These are phyloP conservation scores for Neurospora intermedia DNA, from an alignment of 495 filamentous ascomycete species.

Conservation along the genomic window DNA sequence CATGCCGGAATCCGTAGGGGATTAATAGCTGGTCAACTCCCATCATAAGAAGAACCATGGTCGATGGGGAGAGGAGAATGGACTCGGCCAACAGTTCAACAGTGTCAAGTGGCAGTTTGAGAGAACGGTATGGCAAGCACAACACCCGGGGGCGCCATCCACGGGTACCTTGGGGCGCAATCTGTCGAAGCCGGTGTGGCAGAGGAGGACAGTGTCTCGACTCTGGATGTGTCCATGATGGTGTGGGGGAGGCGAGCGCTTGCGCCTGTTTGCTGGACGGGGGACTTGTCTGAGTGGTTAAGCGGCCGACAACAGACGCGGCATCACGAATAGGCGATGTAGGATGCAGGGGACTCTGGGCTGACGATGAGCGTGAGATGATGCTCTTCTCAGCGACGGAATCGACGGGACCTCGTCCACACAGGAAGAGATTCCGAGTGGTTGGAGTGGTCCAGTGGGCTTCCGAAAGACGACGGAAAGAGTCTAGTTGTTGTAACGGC, in stretches of 20 bases:
- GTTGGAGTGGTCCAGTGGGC: neutral
- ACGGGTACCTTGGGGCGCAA: neutral
- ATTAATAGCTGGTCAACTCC: neutral
- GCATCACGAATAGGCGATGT: neutral
- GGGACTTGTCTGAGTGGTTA: slow-evolving; percentile 1
- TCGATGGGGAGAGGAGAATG: neutral
- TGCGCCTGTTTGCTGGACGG: slow-evolving; percentile 8
- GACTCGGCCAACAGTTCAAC: neutral
- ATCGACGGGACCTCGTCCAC: neutral
- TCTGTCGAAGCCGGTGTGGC: neutral
- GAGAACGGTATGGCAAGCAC: neutral
- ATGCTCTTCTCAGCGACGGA: neutral
- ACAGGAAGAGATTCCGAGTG: neutral
- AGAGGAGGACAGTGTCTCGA: neutral
- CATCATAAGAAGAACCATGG: neutral
- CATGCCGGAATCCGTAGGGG: neutral
- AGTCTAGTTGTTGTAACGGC: neutral
- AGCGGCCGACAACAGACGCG: slow-evolving; percentile 3
- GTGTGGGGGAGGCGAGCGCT: slow-evolving; percentile 17
- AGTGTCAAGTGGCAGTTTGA: neutral
- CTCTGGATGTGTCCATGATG: slow-evolving; percentile 1
- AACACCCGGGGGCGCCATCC: neutral
- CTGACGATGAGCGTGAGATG: neutral
- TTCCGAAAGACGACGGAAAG: neutral
- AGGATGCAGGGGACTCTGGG: neutral